Conservation (phyloP, 2,329 filamentous ascomycete species). For the Phaeophleospora eucalypticola region DNA sequence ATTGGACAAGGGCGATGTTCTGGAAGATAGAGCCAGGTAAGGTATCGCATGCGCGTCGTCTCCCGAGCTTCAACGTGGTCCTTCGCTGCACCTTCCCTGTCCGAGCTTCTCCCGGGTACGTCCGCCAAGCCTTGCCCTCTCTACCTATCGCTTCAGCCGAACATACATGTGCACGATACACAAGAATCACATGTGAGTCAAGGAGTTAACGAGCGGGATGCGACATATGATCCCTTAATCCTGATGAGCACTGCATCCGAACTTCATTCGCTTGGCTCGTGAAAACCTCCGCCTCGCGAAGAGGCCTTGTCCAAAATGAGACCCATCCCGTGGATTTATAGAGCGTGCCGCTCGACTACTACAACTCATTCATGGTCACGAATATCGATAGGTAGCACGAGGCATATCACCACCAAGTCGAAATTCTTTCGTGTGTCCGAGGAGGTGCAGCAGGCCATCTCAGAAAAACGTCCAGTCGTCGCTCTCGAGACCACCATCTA, state of each 20-base stretch:
- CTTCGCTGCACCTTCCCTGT: background rate
- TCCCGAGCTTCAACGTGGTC: background rate
- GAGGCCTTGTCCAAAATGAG: slow-evolving; percentile 2
- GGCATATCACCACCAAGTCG: slow-evolving; percentile 12
- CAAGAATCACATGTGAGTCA: no score
- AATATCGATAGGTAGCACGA: background rate
- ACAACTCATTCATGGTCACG: background rate
- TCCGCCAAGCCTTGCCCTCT: background rate
- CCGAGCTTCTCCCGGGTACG: background rate
- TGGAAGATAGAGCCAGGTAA: background rate
- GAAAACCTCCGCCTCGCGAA: no score
- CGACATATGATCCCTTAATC: no score
- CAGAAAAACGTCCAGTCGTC: slow-evolving; percentile 74
- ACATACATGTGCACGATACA: background rate
- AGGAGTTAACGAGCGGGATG: no score
- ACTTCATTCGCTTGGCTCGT: background rate
- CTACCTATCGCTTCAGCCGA: background rate
- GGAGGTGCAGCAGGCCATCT: slow-evolving; percentile 74
- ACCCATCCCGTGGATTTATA: slow-evolving; percentile 17
- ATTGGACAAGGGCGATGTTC: slow-evolving; percentile 5
- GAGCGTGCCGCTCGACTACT: slow-evolving; percentile 11
- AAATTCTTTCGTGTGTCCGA: slow-evolving; percentile 64
- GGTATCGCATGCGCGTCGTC: background rate
- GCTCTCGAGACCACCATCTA: slow-evolving; percentile 96
- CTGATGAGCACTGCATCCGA: background rate